Base-by-base conservation (phyloP, 176 grass and related monocot genomes). In the Triticum monococcum region DNA sequence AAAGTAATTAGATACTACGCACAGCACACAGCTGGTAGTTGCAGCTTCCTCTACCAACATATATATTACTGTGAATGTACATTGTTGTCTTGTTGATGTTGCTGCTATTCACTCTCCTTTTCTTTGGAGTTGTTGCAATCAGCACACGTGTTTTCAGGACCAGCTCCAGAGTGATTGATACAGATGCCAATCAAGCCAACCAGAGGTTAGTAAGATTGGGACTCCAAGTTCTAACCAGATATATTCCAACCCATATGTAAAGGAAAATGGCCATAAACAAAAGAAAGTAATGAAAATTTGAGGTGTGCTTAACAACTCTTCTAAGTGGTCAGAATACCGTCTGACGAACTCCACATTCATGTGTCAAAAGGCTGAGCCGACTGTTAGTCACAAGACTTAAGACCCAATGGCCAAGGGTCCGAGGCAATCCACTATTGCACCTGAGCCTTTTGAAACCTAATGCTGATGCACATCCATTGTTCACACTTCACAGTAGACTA, bases 401-500 rank as follows among this genome's bases (percentile, higher is more conserved):
- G 12, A 63, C 16, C 66, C 56, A 87, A 79, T 33, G 67, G 38
- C 26, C 14, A 69, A 77, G 38, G 62, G 67, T 52, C 26, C 7
- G 46, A 82, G 30, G 50, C 25, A 79, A 68, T 60, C 32, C 30
- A 67, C 46, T 40, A 83, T 75, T 61, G 57, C 60, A 67, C 79
- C 81, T 46, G 60, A 57, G 7, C 48, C 40, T 37, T 65, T 32
- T 54, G 25, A 66, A 81, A 36, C 43, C 75, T 75, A 37, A 80
- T 80, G 31, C 28, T 67, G 57, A 45, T 7, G 11, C 7, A 31
- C 64, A 23, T 48, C n/a, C 14, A 50, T 75, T 50, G 72, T 81
- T 37, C 70, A 84, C 68, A 87, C 67, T 81, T 48, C 70, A 84
- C 68, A 87, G 48, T 73, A 40, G 81, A 62, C 68, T 76, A 70